Percentiles rank a stretch among this genome's conserved stretches.
Evolutionary conservation across 441 rosid species (phyloP).

Genomic region (Manihot esculenta): DNA sequence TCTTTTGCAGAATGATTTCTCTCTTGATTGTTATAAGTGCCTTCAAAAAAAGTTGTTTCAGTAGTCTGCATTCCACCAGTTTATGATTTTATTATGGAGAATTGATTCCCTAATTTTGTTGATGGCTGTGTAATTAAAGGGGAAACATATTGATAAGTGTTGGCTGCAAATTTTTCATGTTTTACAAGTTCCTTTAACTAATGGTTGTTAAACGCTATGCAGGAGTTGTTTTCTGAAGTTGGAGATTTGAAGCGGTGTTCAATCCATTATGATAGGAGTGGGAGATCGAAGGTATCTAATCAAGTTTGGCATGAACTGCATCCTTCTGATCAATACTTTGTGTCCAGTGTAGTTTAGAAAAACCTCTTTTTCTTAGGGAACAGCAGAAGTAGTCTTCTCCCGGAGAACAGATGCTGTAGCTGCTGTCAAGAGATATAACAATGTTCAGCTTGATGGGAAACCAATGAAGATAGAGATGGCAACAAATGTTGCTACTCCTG

Average conservation of each 20-base stretch:
- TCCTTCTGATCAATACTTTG: conserved; percentile 46
- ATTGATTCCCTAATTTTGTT: neutral
- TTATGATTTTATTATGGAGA: neutral
- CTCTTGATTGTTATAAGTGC: too few relatives aligned
- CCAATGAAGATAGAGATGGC: conserved; percentile 96
- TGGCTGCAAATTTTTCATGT: neutral
- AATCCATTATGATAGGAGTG: conserved; percentile 83
- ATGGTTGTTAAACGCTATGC: conserved; percentile 31
- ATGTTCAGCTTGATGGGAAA: conserved; percentile 89
- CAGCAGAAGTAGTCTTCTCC: conserved; percentile 83
- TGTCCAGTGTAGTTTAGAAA: conserved; percentile 44
- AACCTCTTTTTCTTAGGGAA: conserved; percentile 65
- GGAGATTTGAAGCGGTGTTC: conserved; percentile 83
- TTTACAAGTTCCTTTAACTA: conserved; percentile 5
- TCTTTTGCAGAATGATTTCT: too few relatives aligned
- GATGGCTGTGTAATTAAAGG: neutral
- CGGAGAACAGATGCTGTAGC: conserved; percentile 71
- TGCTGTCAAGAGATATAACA: conserved; percentile 84
- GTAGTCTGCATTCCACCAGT: neutral
- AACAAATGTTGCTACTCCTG: conserved; percentile 49
- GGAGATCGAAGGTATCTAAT: conserved; percentile 87
- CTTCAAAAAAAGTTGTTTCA: too few relatives aligned
- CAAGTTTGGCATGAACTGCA: conserved; percentile 39
- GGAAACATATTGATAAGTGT: neutral
- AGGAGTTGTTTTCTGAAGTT: conserved; percentile 91